Conservation (phyloP, 2,329 filamentous ascomycete genomes). For the Neonectria ditissima region DNA sequence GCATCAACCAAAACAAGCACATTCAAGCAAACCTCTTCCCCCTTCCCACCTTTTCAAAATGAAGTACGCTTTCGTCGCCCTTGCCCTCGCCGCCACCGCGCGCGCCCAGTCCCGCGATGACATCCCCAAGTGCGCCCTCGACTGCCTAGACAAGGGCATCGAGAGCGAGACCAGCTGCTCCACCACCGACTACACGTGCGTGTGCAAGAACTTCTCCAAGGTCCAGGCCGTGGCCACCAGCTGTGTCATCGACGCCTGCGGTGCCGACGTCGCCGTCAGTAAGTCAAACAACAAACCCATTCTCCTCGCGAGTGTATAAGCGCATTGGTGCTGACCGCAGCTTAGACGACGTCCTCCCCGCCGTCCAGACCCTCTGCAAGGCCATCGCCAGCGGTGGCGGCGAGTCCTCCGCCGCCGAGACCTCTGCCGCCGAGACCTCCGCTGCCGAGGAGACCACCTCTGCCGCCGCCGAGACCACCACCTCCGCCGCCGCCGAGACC, state of each 20-base stretch:
- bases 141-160: constrained; percentile 52
- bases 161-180: constrained; percentile 47
- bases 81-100: constrained; percentile 51
- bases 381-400: constrained; percentile 24
- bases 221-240: constrained; percentile 49
- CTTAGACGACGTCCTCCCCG: constrained; percentile 55
- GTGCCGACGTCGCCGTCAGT: constrained; percentile 53
- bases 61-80: constrained; percentile 52
- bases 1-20: constrained; percentile 11
- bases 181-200: constrained; percentile 50
- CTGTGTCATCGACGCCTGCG: constrained; percentile 54
- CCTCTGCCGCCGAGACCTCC: constrained; percentile 21
- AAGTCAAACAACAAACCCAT: constrained; percentile 40
- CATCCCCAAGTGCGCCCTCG: constrained; percentile 54
- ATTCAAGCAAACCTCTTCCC: too few relatives aligned
- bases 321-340: constrained; percentile 32
- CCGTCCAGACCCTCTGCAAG: constrained; percentile 50
- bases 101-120: constrained; percentile 50
- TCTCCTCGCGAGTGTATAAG: not conserved
- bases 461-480: constrained; percentile 26
- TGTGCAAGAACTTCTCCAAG: constrained; percentile 49
- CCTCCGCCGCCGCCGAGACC: constrained; percentile 28
- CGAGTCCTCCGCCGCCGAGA: constrained; percentile 25
- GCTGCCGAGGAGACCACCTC: constrained; percentile 21
- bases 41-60: constrained; percentile 47